Evolutionary conservation across 768 basidiomycete species (phyloP), one percentile per base, ranked within the genome.

Genomic region (Mycena indigotica): DNA sequence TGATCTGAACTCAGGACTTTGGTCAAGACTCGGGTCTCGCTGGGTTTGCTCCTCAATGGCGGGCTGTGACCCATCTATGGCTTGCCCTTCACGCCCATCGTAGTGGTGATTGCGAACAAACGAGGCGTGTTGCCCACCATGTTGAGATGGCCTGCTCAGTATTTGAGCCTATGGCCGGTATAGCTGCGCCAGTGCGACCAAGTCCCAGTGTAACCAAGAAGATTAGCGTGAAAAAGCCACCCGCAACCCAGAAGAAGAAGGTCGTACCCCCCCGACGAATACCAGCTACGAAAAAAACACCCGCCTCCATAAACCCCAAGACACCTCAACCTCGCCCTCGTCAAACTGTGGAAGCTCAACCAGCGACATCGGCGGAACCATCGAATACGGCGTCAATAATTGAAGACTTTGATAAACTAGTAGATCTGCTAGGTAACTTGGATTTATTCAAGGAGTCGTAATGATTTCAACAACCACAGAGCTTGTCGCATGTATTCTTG

Each of bases 21-120:
- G 74, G 70, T 0, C 65, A 70, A 30, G 81, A 82, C 58, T 49
- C 45, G 1, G 65, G 56, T 0, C 67, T 82, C 19, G 66, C 68
- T 3, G 58, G 58, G 13, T 79, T 74, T 50, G 64, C 67, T 25
- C 53, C 63, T 5, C 84, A 89, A 65, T 84, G 87, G 63, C 77
- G 73, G 26, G 78, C 83, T 1, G 71, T 78, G 1, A 75, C 80
- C 0, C 83, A 89, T 64, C 75, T 95, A 24, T 89, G 87, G 85
- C 72, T 84, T 44, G 84, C 87, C 0, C 72, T 95, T 19, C 86
- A 90, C 65, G 80, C 84, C 19, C 91, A 94, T 70, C 81, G 84
- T 15, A 75, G 73, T 4, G 73, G 69, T 8, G 76, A 81, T 53
- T 58, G 71, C 1, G 70, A 80, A 23, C 79, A 83, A 66, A 76